Evolutionary conservation across 2,329 filamentous ascomycete genomes (phyloP), one percentile per base, ranked within the genome.

Genomic region (Triangularia verruculosa): DNA sequence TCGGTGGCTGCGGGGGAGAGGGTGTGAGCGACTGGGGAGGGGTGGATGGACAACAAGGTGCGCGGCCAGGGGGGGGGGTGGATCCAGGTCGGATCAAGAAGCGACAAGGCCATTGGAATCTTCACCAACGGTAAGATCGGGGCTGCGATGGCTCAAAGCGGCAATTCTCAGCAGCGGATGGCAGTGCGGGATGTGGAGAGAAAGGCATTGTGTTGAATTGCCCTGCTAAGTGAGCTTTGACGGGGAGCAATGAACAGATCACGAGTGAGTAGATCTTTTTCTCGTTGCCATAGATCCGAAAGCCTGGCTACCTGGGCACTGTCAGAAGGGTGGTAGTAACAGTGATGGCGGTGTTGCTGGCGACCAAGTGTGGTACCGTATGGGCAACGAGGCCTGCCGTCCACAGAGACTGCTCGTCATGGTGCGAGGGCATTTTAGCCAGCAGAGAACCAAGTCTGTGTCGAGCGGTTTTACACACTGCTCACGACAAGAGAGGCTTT

Each of bases 81-180:
- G 39, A 62, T 62, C 66, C 66, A 68, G 66, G 68, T 66, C 68
- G 52, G 69, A 66, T 68, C 67, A 67, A 63, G 59, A 66, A 69
- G 67, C 64, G 64, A 66, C 63, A 67, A 61, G 65, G 61, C 39
- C 39, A 58, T 52, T 53, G 59, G 60, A 47, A 52, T 59, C 56
- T 62, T 32, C 56, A 43, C 12, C 25, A 28, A 62, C 63, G 54
- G 63, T 61, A 62, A 65, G 64, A 59, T 64, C 59, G 57, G 63
- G 59, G 61, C 61, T 61, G 56, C 17, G 51, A 54, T 64, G 30
- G 51, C 59, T 66, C 54, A 39, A 61, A 65, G 63, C 59, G 61
- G 68, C 51, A 66, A 64, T 34, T 60, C 30, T 57, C 66, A 56
- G 63, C 55, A 62, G 28, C 58, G 52, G 32, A 65, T 61, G 63